Base-by-base conservation (phyloP, 2,329 filamentous ascomycete species). In the Celoporthe dispersa region DNA sequence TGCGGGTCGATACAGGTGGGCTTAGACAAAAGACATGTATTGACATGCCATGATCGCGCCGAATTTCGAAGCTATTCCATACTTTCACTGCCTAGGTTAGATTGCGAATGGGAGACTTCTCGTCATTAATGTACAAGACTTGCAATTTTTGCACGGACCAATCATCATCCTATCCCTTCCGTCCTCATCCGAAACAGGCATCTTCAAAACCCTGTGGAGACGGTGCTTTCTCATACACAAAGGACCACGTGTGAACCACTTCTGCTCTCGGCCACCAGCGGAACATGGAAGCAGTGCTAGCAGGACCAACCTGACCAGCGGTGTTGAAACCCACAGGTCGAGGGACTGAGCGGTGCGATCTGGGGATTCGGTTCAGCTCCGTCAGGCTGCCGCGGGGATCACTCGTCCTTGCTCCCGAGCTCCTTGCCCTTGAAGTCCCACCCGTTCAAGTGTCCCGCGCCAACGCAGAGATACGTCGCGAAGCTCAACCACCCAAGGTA, bases 401-500 rank as follows among this genome's bases (percentile, higher is more conserved):
- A 74, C 59, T 75, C 69, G 41, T 75, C 72, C 71, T 75, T 77
- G 57, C 66, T 68, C 31, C 66, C 39, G n/a, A 74, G 70, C 64
- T 72, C 75, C 75, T 79, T 80, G 31, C 77, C 77, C 60, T 78
- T 78, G 70, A 92, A 81, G 74, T 88, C 85, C 91, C 91, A 94
- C 64, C 83, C 80, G 78, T 94, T 94, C 79, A 94, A 78, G 73
- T 90, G 83, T 1, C 91, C 90, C 2, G 90, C 86, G 0, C 89
- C 89, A 1, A 88, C 88, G 76, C 90, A 93, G 66, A 98, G 83
- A 78, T 98, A 98, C 0, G 92, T 94, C 41, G 94, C 94, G 78
- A 97, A 98, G 67, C 90, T 84, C 75, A 98, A 82, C 95, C 95
- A 98, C 22, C 84, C 92, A 35, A 97, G 81, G 78, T 98, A 98